These are phyloP conservation scores for Pseudocercospora vitis DNA, from an alignment of 2,329 filamentous ascomycete genomes.

Conservation along the genomic window DNA sequence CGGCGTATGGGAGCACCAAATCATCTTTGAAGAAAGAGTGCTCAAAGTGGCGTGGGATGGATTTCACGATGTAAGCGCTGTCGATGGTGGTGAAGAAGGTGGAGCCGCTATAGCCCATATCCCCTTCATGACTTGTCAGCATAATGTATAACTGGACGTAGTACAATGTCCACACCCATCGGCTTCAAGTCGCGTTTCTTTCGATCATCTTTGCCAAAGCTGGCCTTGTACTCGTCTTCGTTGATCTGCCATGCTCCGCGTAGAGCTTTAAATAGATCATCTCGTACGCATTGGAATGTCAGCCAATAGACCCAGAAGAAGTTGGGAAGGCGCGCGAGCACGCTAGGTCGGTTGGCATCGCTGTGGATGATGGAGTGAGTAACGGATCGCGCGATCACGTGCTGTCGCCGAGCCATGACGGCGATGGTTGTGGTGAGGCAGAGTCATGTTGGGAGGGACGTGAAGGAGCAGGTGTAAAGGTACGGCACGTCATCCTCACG, in stretches of 20 bases:
- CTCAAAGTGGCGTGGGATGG: constrained; percentile 67
- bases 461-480: neutral
- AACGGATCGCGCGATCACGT: constrained; percentile 25
- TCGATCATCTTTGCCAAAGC: constrained; percentile 49
- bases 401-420: constrained; percentile 24
- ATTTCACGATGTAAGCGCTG: constrained; percentile 69
- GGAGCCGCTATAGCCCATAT: constrained; percentile 73
- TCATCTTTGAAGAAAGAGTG: constrained; percentile 68
- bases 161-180: constrained; percentile 51
- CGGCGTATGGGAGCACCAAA: constrained; percentile 63
- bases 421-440: neutral
- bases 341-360: constrained; percentile 11
- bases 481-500: constrained; percentile 8
- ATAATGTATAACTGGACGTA: neutral
- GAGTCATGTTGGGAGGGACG: neutral
- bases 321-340: constrained; percentile 17
- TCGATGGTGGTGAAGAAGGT: constrained; percentile 71
- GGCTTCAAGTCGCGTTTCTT: constrained; percentile 51
- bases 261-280: constrained; percentile 53
- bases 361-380: constrained; percentile 25
- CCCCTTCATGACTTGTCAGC: constrained; percentile 32
- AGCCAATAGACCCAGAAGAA: constrained; percentile 31
- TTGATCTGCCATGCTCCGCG: constrained; percentile 56
- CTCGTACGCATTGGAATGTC: constrained; percentile 42
- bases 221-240: constrained; percentile 56